Evolutionary conservation across 176 grass and related monocot species (phyloP).

Genomic region (Bromus sterilis): DNA sequence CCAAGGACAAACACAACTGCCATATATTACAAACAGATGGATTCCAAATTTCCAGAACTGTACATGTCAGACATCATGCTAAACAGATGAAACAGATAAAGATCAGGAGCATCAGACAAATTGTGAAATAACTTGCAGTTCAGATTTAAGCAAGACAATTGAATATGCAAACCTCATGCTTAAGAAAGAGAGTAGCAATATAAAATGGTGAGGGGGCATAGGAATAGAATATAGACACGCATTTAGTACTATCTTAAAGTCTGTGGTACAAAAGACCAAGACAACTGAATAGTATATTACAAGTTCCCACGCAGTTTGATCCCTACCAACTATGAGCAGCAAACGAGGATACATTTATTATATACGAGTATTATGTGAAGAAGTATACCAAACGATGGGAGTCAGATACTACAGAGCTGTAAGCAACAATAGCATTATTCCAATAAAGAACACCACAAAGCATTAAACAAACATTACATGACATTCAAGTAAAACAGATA

Average conservation of each 20-base stretch:
- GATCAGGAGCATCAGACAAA: neutral
- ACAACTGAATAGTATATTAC: no score
- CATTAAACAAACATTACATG: neutral
- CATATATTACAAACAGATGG: neutral
- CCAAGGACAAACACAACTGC: neutral
- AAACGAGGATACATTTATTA: neutral
- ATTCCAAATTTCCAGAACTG: neutral
- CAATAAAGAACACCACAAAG: neutral
- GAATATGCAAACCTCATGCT: neutral
- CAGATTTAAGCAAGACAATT: neutral
- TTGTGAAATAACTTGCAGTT: neutral
- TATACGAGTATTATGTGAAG: neutral
- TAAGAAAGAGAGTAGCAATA: no score
- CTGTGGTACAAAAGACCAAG: no score
- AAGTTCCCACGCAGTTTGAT: no score
- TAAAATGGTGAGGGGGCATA: no score
- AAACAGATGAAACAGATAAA: neutral
- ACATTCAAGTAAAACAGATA: no score
- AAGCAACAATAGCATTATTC: no score
- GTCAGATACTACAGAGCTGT: neutral
- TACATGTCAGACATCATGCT: neutral
- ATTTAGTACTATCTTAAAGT: no score
- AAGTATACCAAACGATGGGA: neutral
- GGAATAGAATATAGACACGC: no score
- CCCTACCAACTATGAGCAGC: neutral